phyloP scores from a whole-genome alignment of 202 grass and related monocot genomes.

The Bolboschoenoplectus hybrid region DNA sequence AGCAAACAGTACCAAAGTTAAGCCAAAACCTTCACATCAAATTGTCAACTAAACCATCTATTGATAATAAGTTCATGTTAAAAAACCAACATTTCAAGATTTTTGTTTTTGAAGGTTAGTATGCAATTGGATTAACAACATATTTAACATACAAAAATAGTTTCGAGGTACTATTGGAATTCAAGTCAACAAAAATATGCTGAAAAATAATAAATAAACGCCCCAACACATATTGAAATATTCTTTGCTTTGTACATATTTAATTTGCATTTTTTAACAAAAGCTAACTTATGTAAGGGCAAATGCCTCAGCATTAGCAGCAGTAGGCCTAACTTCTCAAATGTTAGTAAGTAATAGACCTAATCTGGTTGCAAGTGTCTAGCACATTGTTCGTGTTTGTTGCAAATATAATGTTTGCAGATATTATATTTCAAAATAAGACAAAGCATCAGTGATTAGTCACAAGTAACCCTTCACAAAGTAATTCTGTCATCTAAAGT shows the following conservation, averaged over 20 bases:
- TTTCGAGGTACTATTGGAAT: not conserved
- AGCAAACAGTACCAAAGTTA: conserved; percentile 6
- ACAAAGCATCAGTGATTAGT: not conserved
- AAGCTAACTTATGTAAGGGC: not conserved
- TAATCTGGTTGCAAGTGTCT: not conserved
- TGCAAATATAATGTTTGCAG: not conserved
- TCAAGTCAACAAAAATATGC: not conserved
- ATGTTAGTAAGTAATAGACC: not conserved
- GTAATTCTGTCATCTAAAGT: not conserved
- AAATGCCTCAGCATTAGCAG: not conserved
- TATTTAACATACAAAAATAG: not conserved
- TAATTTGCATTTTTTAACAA: not conserved
- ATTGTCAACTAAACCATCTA: not conserved
- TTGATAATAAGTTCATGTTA: not conserved
- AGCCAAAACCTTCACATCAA: not conserved
- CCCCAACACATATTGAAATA: not conserved
- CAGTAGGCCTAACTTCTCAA: not conserved
- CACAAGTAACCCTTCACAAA: conserved; percentile 15
- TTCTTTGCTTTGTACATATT: not conserved
- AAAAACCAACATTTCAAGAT: not conserved
- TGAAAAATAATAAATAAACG: not conserved
- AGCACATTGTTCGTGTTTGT: not conserved
- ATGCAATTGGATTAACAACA: not conserved
- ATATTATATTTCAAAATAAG: conserved; percentile 8
- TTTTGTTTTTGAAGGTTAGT: not conserved